These are phyloP conservation scores for Pythium myriotylum DNA, from an alignment of 352 stramenopile species.

Conservation along the genomic window DNA sequence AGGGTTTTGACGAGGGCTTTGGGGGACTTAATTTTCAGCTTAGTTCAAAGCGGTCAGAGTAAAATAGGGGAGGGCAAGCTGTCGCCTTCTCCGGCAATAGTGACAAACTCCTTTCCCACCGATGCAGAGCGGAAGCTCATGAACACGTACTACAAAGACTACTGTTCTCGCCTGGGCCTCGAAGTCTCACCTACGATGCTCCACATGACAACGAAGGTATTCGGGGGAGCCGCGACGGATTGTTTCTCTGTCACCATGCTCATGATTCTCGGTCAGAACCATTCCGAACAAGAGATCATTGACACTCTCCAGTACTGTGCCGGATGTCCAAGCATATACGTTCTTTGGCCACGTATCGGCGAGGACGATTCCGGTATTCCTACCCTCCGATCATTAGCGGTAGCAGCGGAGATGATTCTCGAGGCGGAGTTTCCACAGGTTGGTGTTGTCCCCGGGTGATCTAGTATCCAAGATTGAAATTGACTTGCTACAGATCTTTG, in stretches of 20 bases:
- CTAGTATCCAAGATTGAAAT: not conserved
- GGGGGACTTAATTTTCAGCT: conserved; percentile 36
- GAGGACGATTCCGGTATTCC: not conserved
- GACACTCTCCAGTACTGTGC: conserved; percentile 36
- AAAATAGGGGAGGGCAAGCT: conserved; percentile 24
- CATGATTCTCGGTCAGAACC: conserved; percentile 53
- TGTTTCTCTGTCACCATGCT: conserved; percentile 57
- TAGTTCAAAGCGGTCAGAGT: conserved; percentile 41
- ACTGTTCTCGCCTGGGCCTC: conserved; percentile 40
- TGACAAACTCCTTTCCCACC: not conserved
- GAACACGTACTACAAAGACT: conserved; percentile 72
- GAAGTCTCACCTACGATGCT: conserved; percentile 46
- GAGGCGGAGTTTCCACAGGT: conserved; percentile 58
- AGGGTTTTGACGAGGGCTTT: conserved; percentile 31
- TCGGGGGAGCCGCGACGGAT: conserved; percentile 47
- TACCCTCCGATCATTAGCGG: conserved; percentile 30
- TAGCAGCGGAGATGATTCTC: conserved; percentile 53
- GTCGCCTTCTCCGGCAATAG: not conserved
- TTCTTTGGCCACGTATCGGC: conserved; percentile 41
- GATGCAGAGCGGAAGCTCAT: conserved; percentile 56
- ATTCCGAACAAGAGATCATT: conserved; percentile 37
- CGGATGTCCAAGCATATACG: conserved; percentile 24
- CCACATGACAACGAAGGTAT: conserved; percentile 55
- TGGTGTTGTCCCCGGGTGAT: not conserved
- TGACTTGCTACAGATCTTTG: conserved; percentile 37